These are phyloP conservation scores for Ammopiptanthus mongolicus DNA, from an alignment of 306 rosid genomes.

Conservation along the genomic window DNA sequence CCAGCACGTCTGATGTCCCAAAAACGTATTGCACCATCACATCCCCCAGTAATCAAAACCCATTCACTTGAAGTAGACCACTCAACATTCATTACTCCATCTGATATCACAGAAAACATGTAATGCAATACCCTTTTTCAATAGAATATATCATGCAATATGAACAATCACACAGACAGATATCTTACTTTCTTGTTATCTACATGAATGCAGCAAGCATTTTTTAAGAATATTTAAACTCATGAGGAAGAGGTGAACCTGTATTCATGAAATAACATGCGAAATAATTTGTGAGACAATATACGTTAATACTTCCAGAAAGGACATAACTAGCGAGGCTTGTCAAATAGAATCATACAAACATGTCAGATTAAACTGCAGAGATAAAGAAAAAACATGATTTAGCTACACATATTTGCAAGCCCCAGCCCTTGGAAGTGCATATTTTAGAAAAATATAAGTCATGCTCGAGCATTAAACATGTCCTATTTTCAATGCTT, in stretches of 20 bases:
- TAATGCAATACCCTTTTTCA: not conserved
- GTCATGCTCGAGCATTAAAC: not conserved
- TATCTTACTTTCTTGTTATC: not conserved
- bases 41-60: conserved; percentile 88
- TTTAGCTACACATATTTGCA: not conserved
- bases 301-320: not conserved
- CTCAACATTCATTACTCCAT: conserved; percentile 87
- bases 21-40: conserved; percentile 95
- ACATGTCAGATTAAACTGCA: not conserved
- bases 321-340: not conserved
- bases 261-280: not conserved
- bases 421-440: not conserved
- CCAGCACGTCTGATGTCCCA: conserved; percentile 98
- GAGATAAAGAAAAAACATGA: not conserved
- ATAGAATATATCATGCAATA: not conserved
- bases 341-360: not conserved
- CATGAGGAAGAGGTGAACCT: not conserved
- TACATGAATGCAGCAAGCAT: not conserved
- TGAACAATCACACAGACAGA: not conserved
- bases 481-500: not conserved
- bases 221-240: not conserved
- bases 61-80: conserved; percentile 94
- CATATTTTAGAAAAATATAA: not conserved
- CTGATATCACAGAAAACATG: conserved; percentile 40
- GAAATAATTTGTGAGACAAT: not conserved